Evolutionary conservation across 179 eudicot species (phyloP), one percentile per base, ranked within the genome.

Genomic region (Spergularia azorica): DNA sequence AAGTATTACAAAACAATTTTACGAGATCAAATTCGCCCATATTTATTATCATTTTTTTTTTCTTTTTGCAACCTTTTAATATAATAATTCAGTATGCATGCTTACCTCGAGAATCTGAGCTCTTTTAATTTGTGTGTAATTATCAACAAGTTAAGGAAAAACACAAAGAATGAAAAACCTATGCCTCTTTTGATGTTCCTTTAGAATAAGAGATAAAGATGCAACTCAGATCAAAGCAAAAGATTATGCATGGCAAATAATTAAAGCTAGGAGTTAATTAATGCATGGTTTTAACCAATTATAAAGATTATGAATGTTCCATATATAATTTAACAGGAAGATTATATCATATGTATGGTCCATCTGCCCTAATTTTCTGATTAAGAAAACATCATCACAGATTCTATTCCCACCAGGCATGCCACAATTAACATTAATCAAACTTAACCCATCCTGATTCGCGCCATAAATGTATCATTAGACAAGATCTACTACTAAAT

Each of bases 151-250:
- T 26, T 26, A 1, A 26, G 32, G 2, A 64, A 51, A 14, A 1
- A 21, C 46, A 54, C 46, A 63, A 50, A 51, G 18, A 2, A 43
- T 41, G 55, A 20, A 67, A 73, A 11, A n/a, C 70, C 70, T 26
- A 36, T 51, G 43, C 51, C n/a, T 63, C 50, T 41, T 63, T 71
- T 63, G 26, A 48, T 64, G 57, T 78, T 72, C 51, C 38, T 70
- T 43, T 36, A 80, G 70, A 20, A 72, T 58, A 63, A 13, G 54
- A 41, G 57, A 68, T 62, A 79, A 77, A 52, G 67, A 77, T 73
- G 75, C 74, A 79, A 52, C 63, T 67, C 39, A 66, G 17, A 26
- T 69, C 46, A 78, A 78, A 78, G 55, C 70, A 75, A 75, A 75
- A 75, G 71, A 80, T 69, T 69, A 18, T 75, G 79, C 66, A 70